phyloP scores from a whole-genome alignment of 306 rosid species.

The Cajanus cajan region DNA sequence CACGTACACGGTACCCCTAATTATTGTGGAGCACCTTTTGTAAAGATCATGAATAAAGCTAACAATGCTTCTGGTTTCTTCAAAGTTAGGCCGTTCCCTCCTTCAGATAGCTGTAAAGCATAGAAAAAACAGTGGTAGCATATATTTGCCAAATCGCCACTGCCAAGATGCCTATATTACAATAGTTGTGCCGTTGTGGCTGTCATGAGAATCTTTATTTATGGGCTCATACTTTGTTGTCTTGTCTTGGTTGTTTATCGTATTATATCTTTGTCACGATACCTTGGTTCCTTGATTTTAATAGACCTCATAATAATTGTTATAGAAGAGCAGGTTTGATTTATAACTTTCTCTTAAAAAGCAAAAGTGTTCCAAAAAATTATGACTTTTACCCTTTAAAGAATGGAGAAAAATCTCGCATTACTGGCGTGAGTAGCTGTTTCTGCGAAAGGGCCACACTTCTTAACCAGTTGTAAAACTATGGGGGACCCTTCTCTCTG shows the following conservation, averaged over 20 bases:
- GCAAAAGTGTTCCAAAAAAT: neutral
- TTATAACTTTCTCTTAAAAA: neutral
- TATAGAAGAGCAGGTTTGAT: neutral
- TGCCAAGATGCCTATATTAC: neutral
- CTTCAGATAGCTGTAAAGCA: conserved; percentile 1
- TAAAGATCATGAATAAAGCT: neutral
- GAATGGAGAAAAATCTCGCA: neutral
- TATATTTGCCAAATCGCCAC: neutral
- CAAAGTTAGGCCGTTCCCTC: conserved; percentile 5
- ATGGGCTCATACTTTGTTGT: neutral
- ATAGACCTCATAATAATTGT: neutral
- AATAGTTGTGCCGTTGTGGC: neutral
- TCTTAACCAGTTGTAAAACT: neutral
- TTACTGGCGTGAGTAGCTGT: neutral
- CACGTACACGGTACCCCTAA: neutral
- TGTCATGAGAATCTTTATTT: neutral
- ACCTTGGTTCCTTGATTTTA: neutral
- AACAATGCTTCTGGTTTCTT: conserved; percentile 3
- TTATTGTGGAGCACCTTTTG: conserved; percentile 13
- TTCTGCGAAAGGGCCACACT: neutral
- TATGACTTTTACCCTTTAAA: neutral
- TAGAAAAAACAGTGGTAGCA: neutral
- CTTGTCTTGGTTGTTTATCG: neutral
- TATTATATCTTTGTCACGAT: neutral
- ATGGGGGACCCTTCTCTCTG: conserved; percentile 18